Base-by-base conservation (phyloP, 495 filamentous ascomycete genomes). In the Bacidia rubella region DNA sequence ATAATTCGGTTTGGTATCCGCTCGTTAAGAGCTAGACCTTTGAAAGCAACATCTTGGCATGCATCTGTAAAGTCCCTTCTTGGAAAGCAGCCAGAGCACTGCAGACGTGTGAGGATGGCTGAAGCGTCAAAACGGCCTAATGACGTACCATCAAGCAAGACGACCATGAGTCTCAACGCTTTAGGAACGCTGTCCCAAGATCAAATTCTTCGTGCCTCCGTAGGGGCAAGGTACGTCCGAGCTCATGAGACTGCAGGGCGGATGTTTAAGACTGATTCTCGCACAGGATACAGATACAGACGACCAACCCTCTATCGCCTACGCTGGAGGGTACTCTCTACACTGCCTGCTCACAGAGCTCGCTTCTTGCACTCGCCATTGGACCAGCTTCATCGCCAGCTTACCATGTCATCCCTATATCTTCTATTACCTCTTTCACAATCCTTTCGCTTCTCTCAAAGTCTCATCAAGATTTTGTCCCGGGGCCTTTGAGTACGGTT, bases 331-430 rank as follows among this genome's bases (percentile, higher is more conserved):
- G 82, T 52, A 78, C 70, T 15, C 70, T 86, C 46, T 84, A 78
- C 63, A 80, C 82, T n/a, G 76, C 76, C 49, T 79, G 76, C 61
- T 77, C 80, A 29, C 70, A 79, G 61, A 81, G 79, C 49, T 81
- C 81, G 64, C 72, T 82, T 20, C 68, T 86, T 52, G 75, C 78
- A 11, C 70, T 86, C 57, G 75, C 81, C 66, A 76, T 71, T 19
- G 44, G 39, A 10, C 59, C 68, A 19, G 56, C 68, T 43, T 54
- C 66, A 19, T 43, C 60, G 10, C 25, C 59, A 42, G 51, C 53
- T 59, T 82, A 81, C 62, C 79, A 76, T 44, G 71, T 83, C 52
- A 67, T 86, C 47, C 79, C 82, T 12, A 65, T 83, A 49, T 80
- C 78, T 23, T 74, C 76, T 47, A 75, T 86, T 57, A 73, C 81